Conservation (phyloP, 2,329 filamentous ascomycete genomes). For the Tolypocladium pustulatum region DNA sequence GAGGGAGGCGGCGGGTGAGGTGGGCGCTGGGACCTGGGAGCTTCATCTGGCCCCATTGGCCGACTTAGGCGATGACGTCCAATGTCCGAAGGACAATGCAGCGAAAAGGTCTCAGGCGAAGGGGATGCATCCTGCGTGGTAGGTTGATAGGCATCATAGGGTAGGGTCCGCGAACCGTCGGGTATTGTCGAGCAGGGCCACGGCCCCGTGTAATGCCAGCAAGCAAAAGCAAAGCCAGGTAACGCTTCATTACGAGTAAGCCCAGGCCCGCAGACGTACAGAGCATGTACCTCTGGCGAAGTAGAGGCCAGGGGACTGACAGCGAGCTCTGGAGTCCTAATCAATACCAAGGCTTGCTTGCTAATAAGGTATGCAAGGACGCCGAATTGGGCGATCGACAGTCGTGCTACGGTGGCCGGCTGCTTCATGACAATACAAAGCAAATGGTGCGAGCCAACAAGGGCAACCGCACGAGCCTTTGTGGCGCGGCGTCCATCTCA, state of each 20-base stretch:
- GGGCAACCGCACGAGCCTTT: not conserved
- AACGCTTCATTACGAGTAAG: not conserved
- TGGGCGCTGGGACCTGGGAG: not conserved
- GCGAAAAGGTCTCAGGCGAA: not conserved
- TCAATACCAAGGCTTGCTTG: too few relatives aligned
- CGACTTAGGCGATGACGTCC: not conserved
- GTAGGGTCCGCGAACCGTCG: not conserved
- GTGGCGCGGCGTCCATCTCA: not conserved
- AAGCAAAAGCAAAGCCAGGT: not conserved
- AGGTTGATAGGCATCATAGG: too few relatives aligned
- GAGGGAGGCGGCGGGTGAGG: not conserved
- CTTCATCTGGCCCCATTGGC: not conserved
- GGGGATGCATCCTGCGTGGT: not conserved
- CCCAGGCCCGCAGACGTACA: not conserved
- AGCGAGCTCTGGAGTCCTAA: too few relatives aligned
- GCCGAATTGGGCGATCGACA: not conserved
- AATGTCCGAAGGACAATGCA: not conserved
- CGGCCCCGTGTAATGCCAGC: not conserved
- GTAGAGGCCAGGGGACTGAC: not conserved
- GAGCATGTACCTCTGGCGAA: not conserved
- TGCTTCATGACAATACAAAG: not conserved
- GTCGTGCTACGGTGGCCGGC: not conserved
- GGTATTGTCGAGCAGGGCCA: not conserved
- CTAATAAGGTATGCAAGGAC: not conserved
- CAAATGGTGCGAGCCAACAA: not conserved